Percentiles rank a stretch among this genome's conserved stretches.
Conservation (phyloP, 2,329 filamentous ascomycete species). For the Cyphellophora attinorum region DNA sequence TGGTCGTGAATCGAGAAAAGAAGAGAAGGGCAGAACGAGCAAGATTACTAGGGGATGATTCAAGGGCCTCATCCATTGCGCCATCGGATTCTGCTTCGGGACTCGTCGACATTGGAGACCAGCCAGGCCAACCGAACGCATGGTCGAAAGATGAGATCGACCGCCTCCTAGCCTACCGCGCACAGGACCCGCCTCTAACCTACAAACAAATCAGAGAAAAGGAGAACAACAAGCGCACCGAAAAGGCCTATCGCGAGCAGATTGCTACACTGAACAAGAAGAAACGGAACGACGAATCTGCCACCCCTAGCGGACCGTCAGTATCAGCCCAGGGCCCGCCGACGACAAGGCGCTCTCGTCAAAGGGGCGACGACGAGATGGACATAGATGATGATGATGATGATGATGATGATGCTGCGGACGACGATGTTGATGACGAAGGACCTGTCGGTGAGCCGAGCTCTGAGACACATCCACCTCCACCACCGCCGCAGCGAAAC, state of each 20-base stretch:
- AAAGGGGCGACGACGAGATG: not conserved
- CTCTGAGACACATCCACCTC: no score
- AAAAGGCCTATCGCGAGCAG: slow-evolving; percentile 3
- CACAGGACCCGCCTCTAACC: not conserved
- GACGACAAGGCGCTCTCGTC: not conserved
- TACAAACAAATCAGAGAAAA: not conserved
- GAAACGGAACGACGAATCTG: not conserved
- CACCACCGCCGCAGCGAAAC: no score
- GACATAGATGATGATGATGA: not conserved
- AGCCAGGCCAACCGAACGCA: not conserved
- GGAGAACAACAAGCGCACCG: not conserved
- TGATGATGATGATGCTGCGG: not conserved
- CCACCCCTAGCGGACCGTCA: not conserved
- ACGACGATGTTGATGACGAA: not conserved
- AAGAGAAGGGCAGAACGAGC: not conserved
- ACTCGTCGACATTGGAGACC: not conserved
- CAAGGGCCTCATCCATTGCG: not conserved
- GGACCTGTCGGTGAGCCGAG: no score
- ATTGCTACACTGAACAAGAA: slow-evolving; percentile 1
- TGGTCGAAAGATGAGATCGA: not conserved
- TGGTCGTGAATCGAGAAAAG: not conserved
- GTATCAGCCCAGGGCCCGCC: not conserved
- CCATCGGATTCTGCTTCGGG: not conserved
- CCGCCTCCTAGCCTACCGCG: not conserved
- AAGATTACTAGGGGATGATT: not conserved